Evolutionary conservation across 768 basidiomycete genomes (phyloP).

Genomic region (Podaxis sp.): DNA sequence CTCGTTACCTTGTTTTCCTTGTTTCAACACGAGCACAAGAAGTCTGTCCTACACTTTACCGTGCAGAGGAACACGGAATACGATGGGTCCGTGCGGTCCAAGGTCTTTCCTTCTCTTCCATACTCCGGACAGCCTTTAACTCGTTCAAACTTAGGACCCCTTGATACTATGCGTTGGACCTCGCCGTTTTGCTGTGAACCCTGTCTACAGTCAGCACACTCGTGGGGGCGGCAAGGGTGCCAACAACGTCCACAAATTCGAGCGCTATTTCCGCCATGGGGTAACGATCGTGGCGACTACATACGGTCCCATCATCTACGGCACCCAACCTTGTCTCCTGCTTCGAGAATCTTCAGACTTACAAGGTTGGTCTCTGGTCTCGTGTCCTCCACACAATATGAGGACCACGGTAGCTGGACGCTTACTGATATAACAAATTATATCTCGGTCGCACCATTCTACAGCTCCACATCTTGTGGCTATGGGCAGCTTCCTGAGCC

Average conservation of each 20-base stretch:
- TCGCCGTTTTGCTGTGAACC: slow-evolving; percentile 79
- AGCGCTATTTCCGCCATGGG: slow-evolving; percentile 86
- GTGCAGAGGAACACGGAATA: slow-evolving; percentile 97
- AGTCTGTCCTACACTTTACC: slow-evolving; percentile 88
- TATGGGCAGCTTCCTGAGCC: slow-evolving; percentile 81
- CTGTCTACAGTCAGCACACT: slow-evolving; percentile 90
- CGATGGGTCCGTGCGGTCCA: slow-evolving; percentile 83
- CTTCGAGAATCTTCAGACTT: slow-evolving; percentile 66
- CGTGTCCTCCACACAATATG: background rate
- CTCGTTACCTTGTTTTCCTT: slow-evolving; percentile 78
- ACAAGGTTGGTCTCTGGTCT: slow-evolving; percentile 49
- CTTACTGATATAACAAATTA: slow-evolving; percentile 2
- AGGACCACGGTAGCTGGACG: background rate
- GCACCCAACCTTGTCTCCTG: slow-evolving; percentile 77
- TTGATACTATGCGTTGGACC: slow-evolving; percentile 88
- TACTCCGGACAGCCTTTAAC: slow-evolving; percentile 7
- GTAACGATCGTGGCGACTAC: slow-evolving; percentile 79
- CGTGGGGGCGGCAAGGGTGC: slow-evolving; percentile 86
- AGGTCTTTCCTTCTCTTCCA: slow-evolving; percentile 46
- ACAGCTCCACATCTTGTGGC: slow-evolving; percentile 84
- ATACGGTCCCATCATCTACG: slow-evolving; percentile 88
- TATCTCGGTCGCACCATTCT: slow-evolving; percentile 8
- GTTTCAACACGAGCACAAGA: slow-evolving; percentile 95
- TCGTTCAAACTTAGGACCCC: slow-evolving; percentile 61
- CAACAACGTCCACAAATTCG: slow-evolving; percentile 98